These are phyloP conservation scores for Gymnopus androsaceus DNA, from an alignment of 1,284 basidiomycete species.

Conservation along the genomic window DNA sequence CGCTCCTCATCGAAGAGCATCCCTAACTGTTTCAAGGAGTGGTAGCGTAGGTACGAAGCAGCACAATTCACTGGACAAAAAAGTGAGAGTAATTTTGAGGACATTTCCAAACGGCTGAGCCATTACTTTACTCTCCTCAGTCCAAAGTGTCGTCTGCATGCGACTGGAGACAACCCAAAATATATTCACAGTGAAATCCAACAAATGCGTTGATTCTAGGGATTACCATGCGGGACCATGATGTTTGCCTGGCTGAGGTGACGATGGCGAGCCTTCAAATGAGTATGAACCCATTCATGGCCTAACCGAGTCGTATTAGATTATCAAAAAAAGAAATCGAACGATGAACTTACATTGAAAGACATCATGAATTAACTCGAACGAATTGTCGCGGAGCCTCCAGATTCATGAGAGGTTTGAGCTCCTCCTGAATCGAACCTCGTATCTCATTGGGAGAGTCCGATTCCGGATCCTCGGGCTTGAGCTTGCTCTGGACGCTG, in stretches of 20 bases:
- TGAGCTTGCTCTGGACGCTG: neutral
- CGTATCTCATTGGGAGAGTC: neutral
- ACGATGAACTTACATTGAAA: neutral
- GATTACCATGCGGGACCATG: neutral
- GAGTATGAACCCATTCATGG: neutral
- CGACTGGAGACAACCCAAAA: too few relatives aligned
- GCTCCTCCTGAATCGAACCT: neutral
- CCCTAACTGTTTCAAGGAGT: too few relatives aligned
- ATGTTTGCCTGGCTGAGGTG: constrained; percentile 1
- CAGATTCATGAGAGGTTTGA: neutral
- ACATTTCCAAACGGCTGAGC: too few relatives aligned
- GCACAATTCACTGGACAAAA: too few relatives aligned
- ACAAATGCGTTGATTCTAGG: too few relatives aligned
- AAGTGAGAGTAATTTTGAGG: too few relatives aligned
- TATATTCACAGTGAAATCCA: too few relatives aligned
- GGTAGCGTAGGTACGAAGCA: too few relatives aligned
- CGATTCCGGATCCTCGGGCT: neutral
- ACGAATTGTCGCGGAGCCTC: neutral
- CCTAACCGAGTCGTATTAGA: neutral
- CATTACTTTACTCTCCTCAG: too few relatives aligned
- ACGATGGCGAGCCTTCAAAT: neutral
- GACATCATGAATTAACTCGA: constrained; percentile 6
- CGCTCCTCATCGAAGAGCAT: too few relatives aligned
- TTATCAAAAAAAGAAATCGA: neutral
- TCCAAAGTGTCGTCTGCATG: too few relatives aligned